These are phyloP conservation scores for Zoysia pacifica DNA, from an alignment of 176 grass and related monocot species.

Conservation along the genomic window DNA sequence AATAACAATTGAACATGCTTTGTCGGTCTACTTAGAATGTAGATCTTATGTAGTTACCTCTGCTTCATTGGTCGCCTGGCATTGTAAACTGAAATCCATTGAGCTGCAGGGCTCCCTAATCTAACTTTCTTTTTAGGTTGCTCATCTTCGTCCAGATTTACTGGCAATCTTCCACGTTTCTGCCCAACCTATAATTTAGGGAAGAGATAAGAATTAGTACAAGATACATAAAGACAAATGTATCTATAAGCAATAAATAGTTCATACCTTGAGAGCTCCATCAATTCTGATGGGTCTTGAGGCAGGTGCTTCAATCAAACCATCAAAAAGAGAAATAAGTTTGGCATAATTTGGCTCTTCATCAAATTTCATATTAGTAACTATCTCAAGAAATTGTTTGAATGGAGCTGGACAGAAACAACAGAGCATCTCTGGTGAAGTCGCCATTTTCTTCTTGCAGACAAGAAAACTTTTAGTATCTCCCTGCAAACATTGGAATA, in stretches of 20 bases:
- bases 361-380: constrained; percentile 94
- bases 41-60: constrained; percentile 56
- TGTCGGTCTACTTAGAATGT: constrained; percentile 16
- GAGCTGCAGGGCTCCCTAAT: constrained; percentile 73
- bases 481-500: constrained; percentile 64
- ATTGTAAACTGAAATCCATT: constrained; percentile 98
- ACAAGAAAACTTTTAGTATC: constrained; percentile 96
- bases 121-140: constrained; percentile 94
- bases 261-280: constrained; percentile 84
- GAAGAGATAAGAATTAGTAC: constrained; percentile 7
- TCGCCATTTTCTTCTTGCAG: constrained; percentile 97
- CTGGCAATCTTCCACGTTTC: constrained; percentile 76
- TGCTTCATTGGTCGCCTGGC: constrained; percentile 89
- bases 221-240: constrained; percentile 25
- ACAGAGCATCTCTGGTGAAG: constrained; percentile 72
- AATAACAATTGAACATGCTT: constrained; percentile 2
- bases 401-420: constrained; percentile 89
- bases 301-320: constrained; percentile 70
- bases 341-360: constrained; percentile 95
- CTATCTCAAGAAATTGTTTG: constrained; percentile 85
- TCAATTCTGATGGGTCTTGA: constrained; percentile 90
- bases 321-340: constrained; percentile 83
- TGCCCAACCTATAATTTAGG: constrained; percentile 74
- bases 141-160: constrained; percentile 86
- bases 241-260: constrained; percentile 12